Base-by-base conservation (phyloP, 2,329 filamentous ascomycete genomes). In the Colletotrichum gigasporum region DNA sequence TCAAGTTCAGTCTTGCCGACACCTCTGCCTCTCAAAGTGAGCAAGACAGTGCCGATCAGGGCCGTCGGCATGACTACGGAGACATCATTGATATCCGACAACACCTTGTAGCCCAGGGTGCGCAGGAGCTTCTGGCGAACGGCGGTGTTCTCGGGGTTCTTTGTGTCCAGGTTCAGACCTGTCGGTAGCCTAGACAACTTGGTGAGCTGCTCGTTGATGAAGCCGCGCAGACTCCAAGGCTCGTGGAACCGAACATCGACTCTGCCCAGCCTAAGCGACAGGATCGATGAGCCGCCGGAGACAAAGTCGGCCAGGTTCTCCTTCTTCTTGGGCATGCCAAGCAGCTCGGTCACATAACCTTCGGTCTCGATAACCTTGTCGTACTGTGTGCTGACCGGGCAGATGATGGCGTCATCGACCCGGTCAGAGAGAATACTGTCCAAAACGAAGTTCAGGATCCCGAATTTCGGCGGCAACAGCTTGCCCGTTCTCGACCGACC, bases 331-430 rank as follows among this genome's bases (percentile, higher is more conserved):
- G 96, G 96, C 66, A 96, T 90, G 3, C 96, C 96, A 0, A 99
- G 85, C 2, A 99, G 86, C 76, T 99, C 96, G 32, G 90, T 96
- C 44, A 98, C 95, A 73, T 99, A 99, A 5, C 94, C 96, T 77
- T 97, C 94, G 1, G 96, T 97, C 77, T 99, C 96, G 64, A 99
- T 96, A 59, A 99, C 96, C 74, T 98, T 99, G 82, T 99, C 96
- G 74, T 99, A 99, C 75, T 99, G 96, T 1, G 94, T 97, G 76
- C 92, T 96, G 45, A 99, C 96, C 0, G 96, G 96, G 70, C 95
- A 97, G 54, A 99, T 93, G 41, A 97, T 92, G 30, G 93, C 90
- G 76, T 99, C 96, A 47, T 96, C 84, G 0, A 97, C 94, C 6
- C 94, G 87, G 0, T 94, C 94, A 0, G 93, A 96, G 5, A 97